Evolutionary conservation across 441 rosid genomes (phyloP).

Genomic region (Pelargonium australe): DNA sequence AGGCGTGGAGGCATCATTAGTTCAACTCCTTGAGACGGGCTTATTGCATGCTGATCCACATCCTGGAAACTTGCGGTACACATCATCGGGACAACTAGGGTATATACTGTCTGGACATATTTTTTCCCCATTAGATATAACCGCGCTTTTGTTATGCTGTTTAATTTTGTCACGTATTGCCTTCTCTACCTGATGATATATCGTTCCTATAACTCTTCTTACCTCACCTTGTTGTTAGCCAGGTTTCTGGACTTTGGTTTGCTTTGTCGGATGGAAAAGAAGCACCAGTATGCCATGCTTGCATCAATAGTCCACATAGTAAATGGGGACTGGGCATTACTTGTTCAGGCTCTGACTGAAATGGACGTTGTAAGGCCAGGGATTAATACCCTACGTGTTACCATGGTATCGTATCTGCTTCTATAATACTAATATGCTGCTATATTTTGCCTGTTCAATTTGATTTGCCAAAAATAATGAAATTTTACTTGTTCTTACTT

Average conservation of each 20-base stretch:
- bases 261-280: constrained; percentile 88
- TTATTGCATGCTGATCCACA: constrained; percentile 97
- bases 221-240: constrained; percentile 11
- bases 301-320: constrained; percentile 90
- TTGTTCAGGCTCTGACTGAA: constrained; percentile 67
- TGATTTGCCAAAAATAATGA: constrained; percentile 9
- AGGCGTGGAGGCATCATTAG: constrained; percentile 86
- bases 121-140: constrained; percentile 16
- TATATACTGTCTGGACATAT: constrained; percentile 26
- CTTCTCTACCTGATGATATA: constrained; percentile 11
- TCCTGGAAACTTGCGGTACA: constrained; percentile 90
- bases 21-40: constrained; percentile 94
- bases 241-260: constrained; percentile 95
- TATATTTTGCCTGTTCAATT: constrained; percentile 9
- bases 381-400: constrained; percentile 55
- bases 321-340: constrained; percentile 84
- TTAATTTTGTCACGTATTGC: constrained; percentile 18
- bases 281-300: constrained; percentile 88
- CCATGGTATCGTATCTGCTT: constrained; percentile 49
- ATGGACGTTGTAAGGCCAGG: constrained; percentile 90
- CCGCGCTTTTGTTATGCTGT: constrained; percentile 13
- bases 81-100: constrained; percentile 80
- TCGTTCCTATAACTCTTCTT: neutral
- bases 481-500: neutral
- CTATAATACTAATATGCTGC: constrained; percentile 6